Conservation (phyloP, 768 basidiomycete species). For the Xerocomus spinulosus region DNA sequence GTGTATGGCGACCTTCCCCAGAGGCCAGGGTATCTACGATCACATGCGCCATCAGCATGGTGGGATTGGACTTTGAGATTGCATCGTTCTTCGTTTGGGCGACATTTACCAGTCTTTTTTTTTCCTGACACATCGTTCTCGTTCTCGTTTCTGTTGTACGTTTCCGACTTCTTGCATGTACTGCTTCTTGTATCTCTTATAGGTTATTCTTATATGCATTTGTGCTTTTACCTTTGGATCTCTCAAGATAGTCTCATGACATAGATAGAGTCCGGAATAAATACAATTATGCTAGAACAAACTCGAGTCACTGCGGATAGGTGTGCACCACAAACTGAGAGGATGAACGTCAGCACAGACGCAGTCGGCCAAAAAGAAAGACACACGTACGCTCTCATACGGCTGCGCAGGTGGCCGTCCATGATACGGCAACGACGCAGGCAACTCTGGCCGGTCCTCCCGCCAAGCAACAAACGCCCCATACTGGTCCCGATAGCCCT, state of each 20-base stretch:
- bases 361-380: background rate
- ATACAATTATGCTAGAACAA: slow-evolving; percentile 5
- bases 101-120: too few relatives aligned
- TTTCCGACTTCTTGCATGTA: too few relatives aligned
- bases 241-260: background rate
- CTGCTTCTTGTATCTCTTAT: slow-evolving; percentile 16
- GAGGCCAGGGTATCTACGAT: slow-evolving; percentile 66
- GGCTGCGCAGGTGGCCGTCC: slow-evolving; percentile 52
- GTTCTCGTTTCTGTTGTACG: slow-evolving; percentile 20
- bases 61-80: slow-evolving; percentile 44
- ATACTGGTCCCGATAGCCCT: slow-evolving; percentile 54
- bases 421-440: slow-evolving; percentile 54
- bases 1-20: slow-evolving; percentile 65
- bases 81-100: background rate
- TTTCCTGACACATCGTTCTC: too few relatives aligned
- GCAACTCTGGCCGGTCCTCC: slow-evolving; percentile 49
- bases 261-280: slow-evolving; percentile 17
- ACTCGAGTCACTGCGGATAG: slow-evolving; percentile 22
- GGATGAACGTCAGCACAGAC: background rate
- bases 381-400: slow-evolving; percentile 46
- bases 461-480: slow-evolving; percentile 41
- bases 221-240: background rate
- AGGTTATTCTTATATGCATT: slow-evolving; percentile 26
- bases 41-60: slow-evolving; percentile 73
- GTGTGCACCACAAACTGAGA: slow-evolving; percentile 40